Base-by-base conservation (phyloP, 75 land plant species). In the Cunninghamia lanceolata region DNA sequence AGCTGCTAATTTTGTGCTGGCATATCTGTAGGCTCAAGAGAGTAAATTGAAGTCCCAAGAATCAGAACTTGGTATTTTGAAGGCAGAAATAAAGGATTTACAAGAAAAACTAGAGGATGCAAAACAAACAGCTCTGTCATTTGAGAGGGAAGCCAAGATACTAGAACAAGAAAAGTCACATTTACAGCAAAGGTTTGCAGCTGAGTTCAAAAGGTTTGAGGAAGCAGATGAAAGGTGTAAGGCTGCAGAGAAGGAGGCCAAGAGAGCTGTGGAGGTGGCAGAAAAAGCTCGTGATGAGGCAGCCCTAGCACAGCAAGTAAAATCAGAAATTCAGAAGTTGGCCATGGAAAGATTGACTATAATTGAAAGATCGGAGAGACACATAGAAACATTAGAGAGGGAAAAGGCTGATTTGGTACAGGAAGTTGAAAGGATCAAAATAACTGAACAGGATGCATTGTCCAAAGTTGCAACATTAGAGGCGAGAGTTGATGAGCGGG, bases 271-370 rank as follows among this genome's bases (percentile, higher is more conserved):
- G 78, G 97, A 96, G 43, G n/a, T 93, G 53, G 94, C 95, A 66
- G 99, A 96, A 82, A 91, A 91, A 82, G 97, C 95, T 25, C 90
- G 90, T 43, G 89, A 88, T 52, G 96, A 95, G 89, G 93, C 94
- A 84, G 90, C 85, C 17, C 28, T 89, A 76, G 94, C 96, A 63
- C 92, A 90, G 82, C 93, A 88, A 76, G 99, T 91, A 43, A 96
- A 94, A 86, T 85, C 86, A 83, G 93, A 93, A 84, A 85, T 89
- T 46, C 92, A 95, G 71, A 89, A 85, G 71, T 30, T 95, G 82
- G 96, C 99, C 30, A 94, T 93, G 91, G 96, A 97, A 85, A 91
- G 98, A 83, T 83, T 96, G 84, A 88, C 98, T 14, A 87, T 87
- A 25, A 92, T 94, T 59, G 96, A 95, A 86, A 94, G 95, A 80